Base-by-base conservation (phyloP, 2,329 filamentous ascomycete species). In the Cercospora sp. region DNA sequence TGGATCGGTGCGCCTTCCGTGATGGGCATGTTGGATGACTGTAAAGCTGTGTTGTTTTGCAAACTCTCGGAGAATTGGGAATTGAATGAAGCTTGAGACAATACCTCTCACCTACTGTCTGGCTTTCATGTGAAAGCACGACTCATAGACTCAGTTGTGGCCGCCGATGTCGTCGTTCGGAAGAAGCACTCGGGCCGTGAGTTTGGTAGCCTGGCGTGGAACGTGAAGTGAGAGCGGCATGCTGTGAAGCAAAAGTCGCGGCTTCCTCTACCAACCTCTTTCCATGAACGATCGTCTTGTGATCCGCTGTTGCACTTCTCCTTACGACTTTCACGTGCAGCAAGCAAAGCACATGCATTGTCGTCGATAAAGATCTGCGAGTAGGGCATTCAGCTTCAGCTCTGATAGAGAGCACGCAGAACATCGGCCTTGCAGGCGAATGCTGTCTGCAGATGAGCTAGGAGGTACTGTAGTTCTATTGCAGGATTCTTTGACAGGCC, bases 1-100 rank as follows among this genome's bases (percentile, higher is more conserved):
- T 89, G 83, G 61, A 79, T 78, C 12, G 85, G 83, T 13, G 87
- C 87, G 63, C 87, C 87, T 84, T 82, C 82, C 62, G 75, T 78
- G 58, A 77, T 74, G 7, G 78, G 73, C 78, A 79, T 79, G 30
- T 30, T 59, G 33, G 16, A 33, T 26, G 26, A 23, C 33, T 16
- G 62, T 42, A 16, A 28, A 7, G 6, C 28, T 31, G 42, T 33
- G 23, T 45, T 40, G 8, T 28, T 20, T 13, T 40, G 61, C 31
- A 57, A 16, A 16, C 9, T 60, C 18, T 16, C 2, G 60, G 33
- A 28, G 13, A 28, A 48, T 2, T n/a, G 31, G 13, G 18, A 16
- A 20, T 42, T 2, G 31, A 18, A 40, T 33, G 5, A 3, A 64
- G 28, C 23, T 57, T 13, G 13, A 33, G 20, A 30, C 10, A 16